Evolutionary conservation across 192 early-diverging fungal species (phyloP), one percentile per base, ranked within the genome.

Genomic region (Rhizoclosmatium globosum): DNA sequence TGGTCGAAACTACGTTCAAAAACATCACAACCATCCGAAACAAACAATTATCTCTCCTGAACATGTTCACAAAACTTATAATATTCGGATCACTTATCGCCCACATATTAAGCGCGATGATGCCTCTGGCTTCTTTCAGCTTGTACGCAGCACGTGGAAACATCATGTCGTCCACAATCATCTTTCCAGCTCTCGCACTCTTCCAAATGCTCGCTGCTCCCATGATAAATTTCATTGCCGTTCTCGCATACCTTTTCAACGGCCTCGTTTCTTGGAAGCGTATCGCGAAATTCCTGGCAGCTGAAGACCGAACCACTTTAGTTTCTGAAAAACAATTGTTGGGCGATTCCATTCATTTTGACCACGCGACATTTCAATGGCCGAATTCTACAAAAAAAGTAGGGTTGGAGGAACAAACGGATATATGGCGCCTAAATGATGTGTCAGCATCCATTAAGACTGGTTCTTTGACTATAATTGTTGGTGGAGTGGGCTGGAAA

Each of bases 401-500:
- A 45, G 38, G 7, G 15, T 13, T 9, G 13, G 46, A 47, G 41
- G 31, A 11, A 15, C 11, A 9, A 19, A 69, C 15, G 7, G 42
- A 45, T 19, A 11, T 23, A 69, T 13, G 46, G 13, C 38, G 38
- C 46, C 31, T 45, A 45, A 69, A 69, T 19, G 42, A 69, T 9
- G 45, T 15, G 9, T 74, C 68, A 45, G 21, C 89, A 17, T 61
- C 61, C 59, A 44, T 87, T 75, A 11, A 60, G 79, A 64, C 68
- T 43, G 79, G 91, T 15, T 65, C 89, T 21, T 82, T 97, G 4
- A 88, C 93, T 0, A 92, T 86, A 0, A 77, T 97, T 19, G 92
- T 93, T 3, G 96, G 96, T 4, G 77, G 82, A n/a, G 93, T 94
- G 1, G 96, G 94, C 89, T 0, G 94, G 94, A 31, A 97, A 97